Evolutionary conservation across 768 basidiomycete species (phyloP).

Genomic region (Naganishia onofrii): DNA sequence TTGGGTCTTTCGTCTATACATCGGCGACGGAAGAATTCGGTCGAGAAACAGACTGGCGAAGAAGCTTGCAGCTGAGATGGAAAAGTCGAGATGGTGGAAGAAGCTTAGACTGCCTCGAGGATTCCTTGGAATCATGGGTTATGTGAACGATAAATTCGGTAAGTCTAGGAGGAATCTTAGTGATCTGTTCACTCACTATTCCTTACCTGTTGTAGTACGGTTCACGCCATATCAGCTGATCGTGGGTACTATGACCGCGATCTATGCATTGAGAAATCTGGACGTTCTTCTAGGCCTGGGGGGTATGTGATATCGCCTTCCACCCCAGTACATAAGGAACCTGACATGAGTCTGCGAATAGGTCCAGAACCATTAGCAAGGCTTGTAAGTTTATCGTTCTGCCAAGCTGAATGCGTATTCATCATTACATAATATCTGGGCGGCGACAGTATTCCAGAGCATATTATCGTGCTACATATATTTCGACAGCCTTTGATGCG

Average conservation of each 20-base stretch:
- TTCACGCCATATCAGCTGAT: slow-evolving; percentile 98
- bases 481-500: slow-evolving; percentile 88
- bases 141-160: slow-evolving; percentile 45
- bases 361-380: slow-evolving; percentile 90
- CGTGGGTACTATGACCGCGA: slow-evolving; percentile 73
- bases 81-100: slow-evolving; percentile 34
- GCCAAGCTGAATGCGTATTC: background rate
- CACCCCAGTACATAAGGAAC: background rate
- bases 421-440: background rate
- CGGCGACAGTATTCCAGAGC: slow-evolving; percentile 73
- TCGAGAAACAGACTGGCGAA: slow-evolving; percentile 23
- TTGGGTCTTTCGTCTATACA: slow-evolving; percentile 78
- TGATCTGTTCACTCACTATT: background rate
- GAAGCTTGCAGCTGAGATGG: slow-evolving; percentile 39
- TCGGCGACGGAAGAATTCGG: slow-evolving; percentile 55
- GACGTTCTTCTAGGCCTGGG: slow-evolving; percentile 80
- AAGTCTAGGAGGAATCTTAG: slow-evolving; percentile 23
- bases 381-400: slow-evolving; percentile 60
- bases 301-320: slow-evolving; percentile 57
- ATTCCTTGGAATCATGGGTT: slow-evolving; percentile 36
- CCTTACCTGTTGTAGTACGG: slow-evolving; percentile 57
- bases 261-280: slow-evolving; percentile 79
- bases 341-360: slow-evolving; percentile 43
- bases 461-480: slow-evolving; percentile 95
- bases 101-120: slow-evolving; percentile 19